Conservation (phyloP, 495 filamentous ascomycete genomes). For the Trichoderma virens region DNA sequence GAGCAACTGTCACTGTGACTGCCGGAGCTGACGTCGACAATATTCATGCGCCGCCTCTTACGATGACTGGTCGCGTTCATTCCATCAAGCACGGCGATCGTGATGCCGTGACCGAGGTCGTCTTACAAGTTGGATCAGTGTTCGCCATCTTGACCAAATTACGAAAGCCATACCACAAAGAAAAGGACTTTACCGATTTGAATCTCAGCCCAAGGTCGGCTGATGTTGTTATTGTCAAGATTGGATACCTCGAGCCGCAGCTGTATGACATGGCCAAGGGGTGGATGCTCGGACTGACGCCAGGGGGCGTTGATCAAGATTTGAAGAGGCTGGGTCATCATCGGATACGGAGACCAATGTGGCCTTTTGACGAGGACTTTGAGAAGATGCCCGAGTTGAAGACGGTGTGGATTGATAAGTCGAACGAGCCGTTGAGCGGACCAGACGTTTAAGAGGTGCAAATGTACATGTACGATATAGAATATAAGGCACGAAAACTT, state of each 20-base stretch:
- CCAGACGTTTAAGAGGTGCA: constrained; percentile 19
- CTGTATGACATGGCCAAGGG: constrained; percentile 47
- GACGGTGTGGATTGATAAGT: constrained; percentile 36
- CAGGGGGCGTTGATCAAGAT: constrained; percentile 50
- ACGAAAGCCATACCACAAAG: constrained; percentile 51
- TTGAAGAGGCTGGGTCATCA: constrained; percentile 40
- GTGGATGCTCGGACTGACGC: constrained; percentile 49
- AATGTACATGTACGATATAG: too few relatives aligned
- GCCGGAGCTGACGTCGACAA: constrained; percentile 48
- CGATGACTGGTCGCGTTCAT: constrained; percentile 46
- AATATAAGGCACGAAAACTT: not conserved
- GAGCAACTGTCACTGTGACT: constrained; percentile 44
- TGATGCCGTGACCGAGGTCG: constrained; percentile 42
- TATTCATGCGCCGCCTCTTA: constrained; percentile 43
- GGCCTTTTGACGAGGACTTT: constrained; percentile 44
- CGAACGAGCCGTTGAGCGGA: constrained; percentile 26
- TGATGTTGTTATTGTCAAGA: constrained; percentile 52
- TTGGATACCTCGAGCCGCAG: constrained; percentile 52
- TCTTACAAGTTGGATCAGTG: constrained; percentile 45
- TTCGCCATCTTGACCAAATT: constrained; percentile 49
- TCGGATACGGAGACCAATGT: constrained; percentile 46
- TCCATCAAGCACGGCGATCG: constrained; percentile 46
- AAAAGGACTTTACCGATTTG: constrained; percentile 46
- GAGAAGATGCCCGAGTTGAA: constrained; percentile 30
- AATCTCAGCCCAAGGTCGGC: constrained; percentile 37